Base-by-base conservation (phyloP, 1,284 basidiomycete genomes). In the Rhodotorula sp. region DNA sequence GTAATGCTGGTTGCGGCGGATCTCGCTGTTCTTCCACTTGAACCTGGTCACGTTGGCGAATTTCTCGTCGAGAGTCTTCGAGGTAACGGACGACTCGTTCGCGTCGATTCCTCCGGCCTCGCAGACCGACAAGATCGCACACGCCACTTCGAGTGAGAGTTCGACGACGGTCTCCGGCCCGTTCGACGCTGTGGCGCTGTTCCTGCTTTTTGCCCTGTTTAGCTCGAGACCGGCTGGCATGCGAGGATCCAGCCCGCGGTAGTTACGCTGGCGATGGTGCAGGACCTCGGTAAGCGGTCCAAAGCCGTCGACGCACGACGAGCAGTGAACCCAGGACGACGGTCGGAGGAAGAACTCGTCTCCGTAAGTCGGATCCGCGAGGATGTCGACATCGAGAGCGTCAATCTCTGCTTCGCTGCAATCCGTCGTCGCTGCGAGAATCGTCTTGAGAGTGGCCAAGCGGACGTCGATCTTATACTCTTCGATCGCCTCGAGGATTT, bases 311-410 rank as follows among this genome's bases (percentile, higher is more conserved):
- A 50, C 3, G 45, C 43, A 56, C 12, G 8, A 4, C 31, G 1
- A 15, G 58, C 65, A 70, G 54, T 43, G 18, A 23, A 70, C 21
- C 61, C 47, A 55, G 23, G 69, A 70, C 16, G 49, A 34, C 1
- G 65, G 52, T 1, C 49, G 21, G 4, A 12, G n/a, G 58, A 70
- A 64, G 28, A 62, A 70, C 2, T 23, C 52, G 56, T 67, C 57
- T 62, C 43, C 54, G 61, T 38, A 70, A 45, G 8, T 19, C 52
- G 49, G n/a, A 15, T 18, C n/a, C 43, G 14, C 28, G n/a, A 64
- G 52, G 14, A n/a, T 28, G 5, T 48, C 60, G 18, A 28, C 12
- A 52, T 69, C 60, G 28, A 64, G 45, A 10, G 5, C 31, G 10
- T 55, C 52, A 59, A 69, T 34, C 5, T 57, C 48, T 3, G 23